phyloP scores from a whole-genome alignment of 2,329 filamentous ascomycete species.

The Aspergillus hiratsukae region DNA sequence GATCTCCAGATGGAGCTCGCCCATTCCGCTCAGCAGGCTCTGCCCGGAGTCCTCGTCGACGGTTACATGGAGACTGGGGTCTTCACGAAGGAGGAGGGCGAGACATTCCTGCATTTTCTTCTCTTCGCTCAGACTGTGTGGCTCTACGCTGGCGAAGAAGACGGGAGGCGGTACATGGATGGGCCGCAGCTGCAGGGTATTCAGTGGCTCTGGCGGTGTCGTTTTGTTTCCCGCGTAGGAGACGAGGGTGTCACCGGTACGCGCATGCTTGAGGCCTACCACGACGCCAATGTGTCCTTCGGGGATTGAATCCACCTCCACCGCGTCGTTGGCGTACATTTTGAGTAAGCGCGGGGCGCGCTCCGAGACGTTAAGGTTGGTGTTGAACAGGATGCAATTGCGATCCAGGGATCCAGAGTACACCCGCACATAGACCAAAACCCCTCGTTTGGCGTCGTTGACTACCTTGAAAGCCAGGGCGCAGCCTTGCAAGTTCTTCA shows the following conservation, averaged over 20 bases:
- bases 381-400: conserved; percentile 78
- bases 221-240: conserved; percentile 63
- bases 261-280: conserved; percentile 80
- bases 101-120: conserved; percentile 74
- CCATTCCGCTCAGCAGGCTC: conserved; percentile 93
- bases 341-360: conserved; percentile 75
- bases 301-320: conserved; percentile 74
- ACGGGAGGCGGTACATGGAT: conserved; percentile 89
- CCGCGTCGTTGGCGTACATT: conserved; percentile 82
- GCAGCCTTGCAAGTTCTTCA: conserved; percentile 64
- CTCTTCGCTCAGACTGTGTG: conserved; percentile 69
- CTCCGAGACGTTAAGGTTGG: conserved; percentile 74
- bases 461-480: conserved; percentile 88
- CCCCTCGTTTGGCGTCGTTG: conserved; percentile 77
- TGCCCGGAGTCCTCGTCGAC: conserved; percentile 87
- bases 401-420: conserved; percentile 78
- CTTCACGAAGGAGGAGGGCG: conserved; percentile 76
- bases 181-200: conserved; percentile 75
- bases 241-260: conserved; percentile 89
- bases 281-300: conserved; percentile 93
- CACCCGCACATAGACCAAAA: conserved; percentile 86
- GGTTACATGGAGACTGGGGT: conserved; percentile 82
- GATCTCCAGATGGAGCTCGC: conserved; percentile 90
- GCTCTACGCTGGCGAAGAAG: conserved; percentile 93
- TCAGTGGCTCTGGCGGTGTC: conserved; percentile 63